Conservation (phyloP, 495 filamentous ascomycete species). For the Halenospora varia region DNA sequence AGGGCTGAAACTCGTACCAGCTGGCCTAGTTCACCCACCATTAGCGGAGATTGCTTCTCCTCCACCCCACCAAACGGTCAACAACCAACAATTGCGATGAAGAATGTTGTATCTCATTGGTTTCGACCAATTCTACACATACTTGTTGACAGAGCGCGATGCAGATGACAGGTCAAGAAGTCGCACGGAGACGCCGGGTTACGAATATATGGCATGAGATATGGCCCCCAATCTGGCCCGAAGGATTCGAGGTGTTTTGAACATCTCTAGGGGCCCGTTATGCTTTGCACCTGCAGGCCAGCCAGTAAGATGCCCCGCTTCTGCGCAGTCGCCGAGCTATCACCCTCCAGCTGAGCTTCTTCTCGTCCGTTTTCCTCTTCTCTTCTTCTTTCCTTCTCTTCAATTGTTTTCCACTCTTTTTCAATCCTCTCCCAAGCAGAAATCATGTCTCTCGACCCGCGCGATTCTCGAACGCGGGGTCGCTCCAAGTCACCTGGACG, state of each 20-base stretch:
- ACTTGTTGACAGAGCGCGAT: too few relatives aligned
- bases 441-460: slow-evolving; percentile 26
- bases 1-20: slow-evolving; percentile 10
- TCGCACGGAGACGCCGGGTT: too few relatives aligned
- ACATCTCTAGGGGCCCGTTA: neutral
- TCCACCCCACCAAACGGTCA: neutral
- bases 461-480: slow-evolving; percentile 15
- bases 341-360: neutral
- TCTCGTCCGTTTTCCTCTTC: slow-evolving; percentile 1
- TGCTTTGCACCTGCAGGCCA: neutral
- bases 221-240: neutral
- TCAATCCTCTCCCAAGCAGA: neutral
- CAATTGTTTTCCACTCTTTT: neutral
- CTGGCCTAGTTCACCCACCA: neutral
- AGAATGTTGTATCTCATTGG: too few relatives aligned
- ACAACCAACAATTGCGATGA: too few relatives aligned
- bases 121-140: too few relatives aligned
- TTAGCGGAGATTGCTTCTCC: slow-evolving; percentile 6
- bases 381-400: slow-evolving; percentile 2
- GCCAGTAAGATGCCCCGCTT: neutral
- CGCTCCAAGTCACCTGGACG: slow-evolving; percentile 27
- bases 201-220: neutral
- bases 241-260: neutral
- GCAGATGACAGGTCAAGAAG: too few relatives aligned
- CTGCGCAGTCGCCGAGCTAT: neutral